These are phyloP conservation scores for Pyrenophora graminea DNA, from an alignment of 2,329 filamentous ascomycete species.

Conservation along the genomic window DNA sequence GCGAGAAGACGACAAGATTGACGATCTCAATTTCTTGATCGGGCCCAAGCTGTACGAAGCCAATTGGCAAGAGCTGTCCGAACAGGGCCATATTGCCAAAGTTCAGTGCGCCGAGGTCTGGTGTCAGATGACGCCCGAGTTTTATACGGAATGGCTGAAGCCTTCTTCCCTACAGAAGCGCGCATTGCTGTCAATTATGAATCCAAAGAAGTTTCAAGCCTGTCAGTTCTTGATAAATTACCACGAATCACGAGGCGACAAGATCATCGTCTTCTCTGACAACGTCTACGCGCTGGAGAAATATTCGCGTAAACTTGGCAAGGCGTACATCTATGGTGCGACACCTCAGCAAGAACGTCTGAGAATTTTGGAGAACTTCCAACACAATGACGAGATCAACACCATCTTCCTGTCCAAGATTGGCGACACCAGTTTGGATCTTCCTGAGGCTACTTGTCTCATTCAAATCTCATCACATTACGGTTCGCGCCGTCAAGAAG, in stretches of 20 bases:
- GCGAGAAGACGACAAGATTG: conserved; percentile 97
- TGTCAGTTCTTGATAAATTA: conserved; percentile 99
- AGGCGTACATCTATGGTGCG: conserved; percentile 88
- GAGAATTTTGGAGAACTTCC: conserved; percentile 89
- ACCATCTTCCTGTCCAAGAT: conserved; percentile 97
- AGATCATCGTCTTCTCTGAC: conserved; percentile 97
- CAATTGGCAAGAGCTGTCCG: conserved; percentile 98
- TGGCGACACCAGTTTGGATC: conserved; percentile 94
- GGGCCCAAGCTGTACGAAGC: conserved; percentile 97
- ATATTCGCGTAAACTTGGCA: conserved; percentile 81
- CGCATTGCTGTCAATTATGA: conserved; percentile 88
- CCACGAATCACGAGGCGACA: conserved; percentile 91
- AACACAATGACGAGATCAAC: conserved; percentile 86
- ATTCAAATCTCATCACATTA: conserved; percentile 99
- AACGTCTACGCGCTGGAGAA: conserved; percentile 90
- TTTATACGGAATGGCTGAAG: conserved; percentile 90
- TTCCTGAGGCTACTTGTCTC: conserved; percentile 93
- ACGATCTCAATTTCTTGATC: conserved; percentile 94
- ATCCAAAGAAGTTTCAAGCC: conserved; percentile 93
- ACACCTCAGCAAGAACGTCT: conserved; percentile 86
- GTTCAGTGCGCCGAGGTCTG: conserved; percentile 98
- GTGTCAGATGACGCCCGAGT: conserved; percentile 99
- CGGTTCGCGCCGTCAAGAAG: conserved; percentile 93
- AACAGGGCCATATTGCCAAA: conserved; percentile 94
- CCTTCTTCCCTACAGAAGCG: conserved; percentile 66